Evolutionary conservation across 306 rosid species (phyloP).

Genomic region (Corylus americana): DNA sequence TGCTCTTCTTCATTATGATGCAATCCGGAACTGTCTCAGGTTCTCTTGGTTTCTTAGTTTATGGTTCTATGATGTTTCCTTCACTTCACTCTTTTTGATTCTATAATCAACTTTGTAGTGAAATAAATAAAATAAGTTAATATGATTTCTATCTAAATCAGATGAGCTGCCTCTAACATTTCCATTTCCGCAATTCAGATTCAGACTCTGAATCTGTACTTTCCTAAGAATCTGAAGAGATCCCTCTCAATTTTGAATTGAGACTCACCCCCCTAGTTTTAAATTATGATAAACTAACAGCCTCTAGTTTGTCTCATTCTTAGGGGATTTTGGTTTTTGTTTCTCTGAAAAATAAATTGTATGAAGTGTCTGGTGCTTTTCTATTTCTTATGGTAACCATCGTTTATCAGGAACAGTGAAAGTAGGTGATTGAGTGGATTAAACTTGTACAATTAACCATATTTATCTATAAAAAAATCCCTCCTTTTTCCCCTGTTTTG

Average conservation of each 20-base stretch:
- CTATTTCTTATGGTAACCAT: neutral
- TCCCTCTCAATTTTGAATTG: too few relatives aligned
- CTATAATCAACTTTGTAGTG: too few relatives aligned
- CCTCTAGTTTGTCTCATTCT: constrained; percentile 2
- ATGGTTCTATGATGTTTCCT: neutral
- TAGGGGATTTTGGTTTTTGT: neutral
- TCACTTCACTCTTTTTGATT: neutral
- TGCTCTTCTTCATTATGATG: constrained; percentile 80
- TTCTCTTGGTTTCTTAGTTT: constrained; percentile 33
- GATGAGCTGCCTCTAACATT: too few relatives aligned
- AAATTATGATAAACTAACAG: neutral
- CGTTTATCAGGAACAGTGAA: neutral
- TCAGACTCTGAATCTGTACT: too few relatives aligned
- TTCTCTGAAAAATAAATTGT: neutral
- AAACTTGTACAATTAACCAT: too few relatives aligned
- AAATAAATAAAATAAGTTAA: too few relatives aligned
- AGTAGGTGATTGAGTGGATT: neutral
- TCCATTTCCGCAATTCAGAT: too few relatives aligned
- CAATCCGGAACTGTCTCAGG: constrained; percentile 79
- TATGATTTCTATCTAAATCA: too few relatives aligned
- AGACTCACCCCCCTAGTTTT: neutral
- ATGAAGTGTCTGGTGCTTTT: neutral
- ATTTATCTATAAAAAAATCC: too few relatives aligned
- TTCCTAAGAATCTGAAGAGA: too few relatives aligned
- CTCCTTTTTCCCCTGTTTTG: neutral